Base-by-base conservation (phyloP, 2,329 filamentous ascomycete genomes). In the Rutstroemia sp. region DNA sequence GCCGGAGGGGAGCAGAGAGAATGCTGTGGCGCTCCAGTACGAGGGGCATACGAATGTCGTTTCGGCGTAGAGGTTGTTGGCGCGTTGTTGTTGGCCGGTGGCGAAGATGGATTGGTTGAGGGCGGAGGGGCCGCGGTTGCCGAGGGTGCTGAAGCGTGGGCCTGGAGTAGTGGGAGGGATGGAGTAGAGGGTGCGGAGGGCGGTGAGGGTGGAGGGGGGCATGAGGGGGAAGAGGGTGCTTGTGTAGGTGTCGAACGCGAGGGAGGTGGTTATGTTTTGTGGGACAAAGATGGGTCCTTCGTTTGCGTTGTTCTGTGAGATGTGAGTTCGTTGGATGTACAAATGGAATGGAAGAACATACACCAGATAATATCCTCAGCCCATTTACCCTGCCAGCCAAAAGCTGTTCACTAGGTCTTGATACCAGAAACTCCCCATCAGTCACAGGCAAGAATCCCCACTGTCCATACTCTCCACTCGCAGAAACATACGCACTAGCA, bases 1-100 rank as follows among this genome's bases (percentile, higher is more conserved):
- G 19, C 21, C 21, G 18, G 2, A 1, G 10, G 44, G 21, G 19
- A 25, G 21, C 14, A 16, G 25, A 2, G 47, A 14, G n/a, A 51
- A 80, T 0, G 77, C 76, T 30, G 72, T 70, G 1, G 74, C 72
- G 42, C 79, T 67, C 77, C 77, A 81, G 67, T 80, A 80, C 0
- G 74, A 72, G 0, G 78, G 75, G 62, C 79, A 81, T 12, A 78
- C 71, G 53, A 80, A 80, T 0, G 76, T 79, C 1, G 74, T 73
- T 67, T 82, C 78, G 5, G 57, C 44, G 38, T 58, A 58, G 1
- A 58, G 41, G 27, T 58, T 58, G 23, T 73, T 68, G 9, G 76
- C 77, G 10, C 74, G 72, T 59, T 81, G 77, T 58, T 80, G 77
- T 54, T 77, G 74, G 5, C 78, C 77, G 0, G 69, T 73, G 0